phyloP scores from a whole-genome alignment of 108 stramenopile species.

The Skeletonema tropicum region DNA sequence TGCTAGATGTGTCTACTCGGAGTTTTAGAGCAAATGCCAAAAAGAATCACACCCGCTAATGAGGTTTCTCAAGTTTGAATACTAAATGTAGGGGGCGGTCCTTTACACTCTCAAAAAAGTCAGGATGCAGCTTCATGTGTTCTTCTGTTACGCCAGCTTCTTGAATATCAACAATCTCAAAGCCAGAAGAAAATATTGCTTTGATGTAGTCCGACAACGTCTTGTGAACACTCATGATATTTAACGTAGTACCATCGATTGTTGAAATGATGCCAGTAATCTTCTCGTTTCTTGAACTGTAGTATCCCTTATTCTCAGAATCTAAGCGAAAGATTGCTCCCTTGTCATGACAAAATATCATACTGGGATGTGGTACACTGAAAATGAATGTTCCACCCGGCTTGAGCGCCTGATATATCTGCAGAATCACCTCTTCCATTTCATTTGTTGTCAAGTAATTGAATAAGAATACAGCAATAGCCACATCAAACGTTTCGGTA shows the following conservation, averaged over 20 bases:
- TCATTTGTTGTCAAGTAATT: constrained; percentile 12
- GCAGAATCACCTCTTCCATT: constrained; percentile 13
- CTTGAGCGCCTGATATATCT: constrained; percentile 6
- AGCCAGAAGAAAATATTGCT: not conserved
- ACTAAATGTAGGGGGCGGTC: constrained; percentile 5
- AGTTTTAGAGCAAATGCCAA: constrained; percentile 16
- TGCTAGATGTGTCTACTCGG: constrained; percentile 29
- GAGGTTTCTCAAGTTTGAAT: not conserved
- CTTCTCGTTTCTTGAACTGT: constrained; percentile 3
- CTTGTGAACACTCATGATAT: constrained; percentile 8
- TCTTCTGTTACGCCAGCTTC: constrained; percentile 3
- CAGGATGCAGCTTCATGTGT: not conserved
- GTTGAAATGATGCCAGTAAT: constrained; percentile 2
- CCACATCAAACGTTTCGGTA: constrained; percentile 10
- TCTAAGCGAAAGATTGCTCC: constrained; percentile 13
- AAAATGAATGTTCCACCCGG: constrained; percentile 13
- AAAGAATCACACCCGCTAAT: not conserved
- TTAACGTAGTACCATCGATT: constrained; percentile 4
- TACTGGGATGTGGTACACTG: constrained; percentile 13
- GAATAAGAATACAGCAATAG: constrained; percentile 20
- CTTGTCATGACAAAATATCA: constrained; percentile 19
- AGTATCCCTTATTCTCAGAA: constrained; percentile 8
- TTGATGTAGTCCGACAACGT: constrained; percentile 2
- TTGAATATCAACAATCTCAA: constrained; percentile 8
- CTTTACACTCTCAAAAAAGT: constrained; percentile 10